Percentiles rank a stretch among this genome's conserved stretches.
phyloP scores from a whole-genome alignment of 805 yeast species.

The Kuraishia ogatae region DNA sequence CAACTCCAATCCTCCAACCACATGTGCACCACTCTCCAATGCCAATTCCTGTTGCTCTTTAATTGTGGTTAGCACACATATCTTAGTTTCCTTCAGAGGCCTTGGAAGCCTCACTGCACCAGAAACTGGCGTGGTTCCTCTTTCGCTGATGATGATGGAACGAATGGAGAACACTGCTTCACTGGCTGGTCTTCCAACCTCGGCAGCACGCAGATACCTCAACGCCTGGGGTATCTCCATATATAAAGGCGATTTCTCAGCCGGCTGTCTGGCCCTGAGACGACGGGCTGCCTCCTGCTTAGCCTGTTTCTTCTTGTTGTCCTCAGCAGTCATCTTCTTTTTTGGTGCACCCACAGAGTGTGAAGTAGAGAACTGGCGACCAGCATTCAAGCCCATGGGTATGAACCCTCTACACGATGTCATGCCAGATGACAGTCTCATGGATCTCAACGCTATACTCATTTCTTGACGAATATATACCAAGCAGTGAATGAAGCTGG shows the following conservation, averaged over 20 bases:
- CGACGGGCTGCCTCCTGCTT: slow-evolving; percentile 15
- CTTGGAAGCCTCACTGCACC: slow-evolving; percentile 71
- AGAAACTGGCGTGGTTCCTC: slow-evolving; percentile 65
- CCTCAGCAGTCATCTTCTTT: slow-evolving; percentile 1
- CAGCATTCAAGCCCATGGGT: not conserved
- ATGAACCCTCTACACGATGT: not conserved
- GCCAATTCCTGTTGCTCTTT: slow-evolving; percentile 46
- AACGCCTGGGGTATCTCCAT: slow-evolving; percentile 69
- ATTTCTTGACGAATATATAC: not conserved
- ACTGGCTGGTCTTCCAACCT: slow-evolving; percentile 74
- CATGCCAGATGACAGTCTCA: not conserved
- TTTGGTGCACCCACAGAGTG: not conserved
- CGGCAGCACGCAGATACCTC: slow-evolving; percentile 77
- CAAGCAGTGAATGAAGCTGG: not conserved
- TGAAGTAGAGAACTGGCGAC: not conserved
- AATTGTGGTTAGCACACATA: slow-evolving; percentile 61
- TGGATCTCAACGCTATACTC: not conserved
- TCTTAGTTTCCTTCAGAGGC: slow-evolving; percentile 55
- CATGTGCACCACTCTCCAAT: slow-evolving; percentile 46
- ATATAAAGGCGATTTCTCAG: slow-evolving; percentile 47
- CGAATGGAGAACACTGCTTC: slow-evolving; percentile 64
- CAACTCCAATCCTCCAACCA: slow-evolving; percentile 67
- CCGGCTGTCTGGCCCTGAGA: slow-evolving; percentile 31
- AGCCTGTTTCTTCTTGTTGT: slow-evolving; percentile 2
- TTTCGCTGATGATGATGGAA: slow-evolving; percentile 57